Evolutionary conservation across 2,329 filamentous ascomycete species (phyloP).

Genomic region (Botrytis byssoidea): DNA sequence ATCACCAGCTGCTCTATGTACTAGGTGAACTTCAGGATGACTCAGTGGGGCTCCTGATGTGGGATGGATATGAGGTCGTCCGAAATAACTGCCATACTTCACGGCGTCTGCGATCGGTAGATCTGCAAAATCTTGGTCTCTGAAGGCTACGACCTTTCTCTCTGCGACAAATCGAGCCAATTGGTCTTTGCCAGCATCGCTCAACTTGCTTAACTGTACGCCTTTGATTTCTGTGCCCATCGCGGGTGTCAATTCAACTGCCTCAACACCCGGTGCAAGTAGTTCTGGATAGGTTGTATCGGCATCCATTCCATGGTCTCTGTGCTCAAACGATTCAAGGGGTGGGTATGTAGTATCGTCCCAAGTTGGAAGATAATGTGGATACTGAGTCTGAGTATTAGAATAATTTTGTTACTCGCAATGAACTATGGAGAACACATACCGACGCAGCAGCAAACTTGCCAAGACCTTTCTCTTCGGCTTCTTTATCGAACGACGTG

Average conservation of each 20-base stretch:
- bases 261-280: conserved; percentile 51
- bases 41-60: conserved; percentile 73
- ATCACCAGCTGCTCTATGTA: conserved; percentile 69
- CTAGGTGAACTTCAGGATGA: conserved; percentile 73
- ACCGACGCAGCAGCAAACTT: conserved; percentile 35
- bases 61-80: conserved; percentile 78
- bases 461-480: conserved; percentile 35
- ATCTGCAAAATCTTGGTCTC: conserved; percentile 69
- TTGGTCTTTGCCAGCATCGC: conserved; percentile 69
- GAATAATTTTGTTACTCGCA: not conserved
- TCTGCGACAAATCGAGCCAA: conserved; percentile 72
- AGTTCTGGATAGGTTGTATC: conserved; percentile 69
- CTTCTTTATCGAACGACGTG: conserved; percentile 36
- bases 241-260: conserved; percentile 65
- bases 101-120: conserved; percentile 69
- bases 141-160: conserved; percentile 77
- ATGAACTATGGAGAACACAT: conserved; percentile 14
- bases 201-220: conserved; percentile 68
- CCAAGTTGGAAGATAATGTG: conserved; percentile 72
- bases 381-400: conserved; percentile 14
- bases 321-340: conserved; percentile 67
- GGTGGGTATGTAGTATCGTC: conserved; percentile 61
- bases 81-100: conserved; percentile 72
- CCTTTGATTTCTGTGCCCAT: conserved; percentile 72
- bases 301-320: conserved; percentile 74